Conservation (phyloP, 1,139 yeast species). For the Magnusiomyces magnusii region DNA sequence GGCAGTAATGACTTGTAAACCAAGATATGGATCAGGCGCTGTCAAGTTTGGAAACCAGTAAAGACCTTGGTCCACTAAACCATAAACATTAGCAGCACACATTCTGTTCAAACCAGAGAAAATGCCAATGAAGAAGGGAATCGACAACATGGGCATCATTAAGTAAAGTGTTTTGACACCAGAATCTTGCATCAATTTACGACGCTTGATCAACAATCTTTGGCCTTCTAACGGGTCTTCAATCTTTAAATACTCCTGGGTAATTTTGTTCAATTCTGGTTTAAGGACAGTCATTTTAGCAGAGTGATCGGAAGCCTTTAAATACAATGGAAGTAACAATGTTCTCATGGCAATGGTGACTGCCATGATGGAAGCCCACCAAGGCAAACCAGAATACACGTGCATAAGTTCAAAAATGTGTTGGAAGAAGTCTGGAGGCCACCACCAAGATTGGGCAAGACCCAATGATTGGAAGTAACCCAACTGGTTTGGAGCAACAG, state of each 20-base stretch:
- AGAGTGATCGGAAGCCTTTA: constrained; percentile 73
- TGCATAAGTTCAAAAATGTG: constrained; percentile 72
- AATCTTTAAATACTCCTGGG: constrained; percentile 35
- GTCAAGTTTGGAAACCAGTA: constrained; percentile 78
- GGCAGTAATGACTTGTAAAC: constrained; percentile 86
- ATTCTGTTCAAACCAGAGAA: constrained; percentile 81
- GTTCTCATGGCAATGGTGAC: constrained; percentile 67
- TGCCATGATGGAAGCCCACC: constrained; percentile 89
- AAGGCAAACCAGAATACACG: constrained; percentile 82
- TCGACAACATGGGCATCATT: constrained; percentile 60
- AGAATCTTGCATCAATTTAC: constrained; percentile 4
- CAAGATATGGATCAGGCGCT: constrained; percentile 85
- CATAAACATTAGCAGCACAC: constrained; percentile 81
- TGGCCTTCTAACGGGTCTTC: constrained; percentile 46
- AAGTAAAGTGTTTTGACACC: constrained; percentile 21
- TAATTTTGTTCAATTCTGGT: constrained; percentile 65
- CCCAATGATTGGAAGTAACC: constrained; percentile 88
- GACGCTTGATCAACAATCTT: constrained; percentile 1
- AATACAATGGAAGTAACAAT: constrained; percentile 69
- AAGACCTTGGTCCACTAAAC: constrained; percentile 66
- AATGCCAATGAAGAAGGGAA: constrained; percentile 84
- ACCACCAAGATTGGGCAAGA: constrained; percentile 70
- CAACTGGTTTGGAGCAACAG: constrained; percentile 53
- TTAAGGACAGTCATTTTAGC: constrained; percentile 71
- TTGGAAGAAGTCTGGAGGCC: constrained; percentile 80